Percentiles rank a stretch among this genome's conserved stretches.
Conservation (phyloP, 768 basidiomycete genomes). For the Leucosporidium yakuticum region DNA sequence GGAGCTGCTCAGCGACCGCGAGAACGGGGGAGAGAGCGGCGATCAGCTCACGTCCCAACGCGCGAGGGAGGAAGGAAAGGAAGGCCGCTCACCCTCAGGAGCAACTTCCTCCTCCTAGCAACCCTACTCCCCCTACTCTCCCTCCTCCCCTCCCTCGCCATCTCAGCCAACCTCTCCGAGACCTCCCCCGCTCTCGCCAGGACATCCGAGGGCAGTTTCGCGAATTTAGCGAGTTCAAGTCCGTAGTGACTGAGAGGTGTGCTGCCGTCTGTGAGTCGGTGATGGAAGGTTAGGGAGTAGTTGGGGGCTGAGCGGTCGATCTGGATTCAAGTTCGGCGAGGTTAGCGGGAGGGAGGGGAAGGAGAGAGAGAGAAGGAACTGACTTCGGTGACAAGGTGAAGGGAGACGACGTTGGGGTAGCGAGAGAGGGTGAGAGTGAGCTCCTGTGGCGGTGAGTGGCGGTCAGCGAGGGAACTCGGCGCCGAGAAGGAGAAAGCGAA, state of each 20-base stretch:
- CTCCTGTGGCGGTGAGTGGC: slow-evolving; percentile 54
- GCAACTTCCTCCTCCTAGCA: slow-evolving; percentile 4
- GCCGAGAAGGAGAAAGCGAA: slow-evolving; percentile 8
- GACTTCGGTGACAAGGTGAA: slow-evolving; percentile 33
- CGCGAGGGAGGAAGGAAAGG: too few relatives aligned
- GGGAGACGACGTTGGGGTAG: slow-evolving; percentile 70
- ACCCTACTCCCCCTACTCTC: slow-evolving; percentile 1
- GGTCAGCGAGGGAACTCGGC: too few relatives aligned
- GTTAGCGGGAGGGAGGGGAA: neutral
- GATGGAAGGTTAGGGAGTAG: slow-evolving; percentile 41
- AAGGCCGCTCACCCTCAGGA: slow-evolving; percentile 13
- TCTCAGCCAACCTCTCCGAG: slow-evolving; percentile 9
- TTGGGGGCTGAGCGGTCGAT: slow-evolving; percentile 29
- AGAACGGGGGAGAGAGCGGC: too few relatives aligned
- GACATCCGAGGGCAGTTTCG: slow-evolving; percentile 72
- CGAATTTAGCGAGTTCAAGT: slow-evolving; percentile 78
- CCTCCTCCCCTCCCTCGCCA: slow-evolving; percentile 6
- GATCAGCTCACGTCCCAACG: too few relatives aligned
- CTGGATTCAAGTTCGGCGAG: slow-evolving; percentile 4
- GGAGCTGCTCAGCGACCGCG: too few relatives aligned
- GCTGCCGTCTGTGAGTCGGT: slow-evolving; percentile 42
- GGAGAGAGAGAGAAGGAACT: neutral
- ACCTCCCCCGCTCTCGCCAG: slow-evolving; percentile 42
- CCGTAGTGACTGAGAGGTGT: slow-evolving; percentile 42
- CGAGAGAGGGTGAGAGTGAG: slow-evolving; percentile 67